Conservation (phyloP, 2,329 filamentous ascomycete genomes). For the Talaromyces sp. region DNA sequence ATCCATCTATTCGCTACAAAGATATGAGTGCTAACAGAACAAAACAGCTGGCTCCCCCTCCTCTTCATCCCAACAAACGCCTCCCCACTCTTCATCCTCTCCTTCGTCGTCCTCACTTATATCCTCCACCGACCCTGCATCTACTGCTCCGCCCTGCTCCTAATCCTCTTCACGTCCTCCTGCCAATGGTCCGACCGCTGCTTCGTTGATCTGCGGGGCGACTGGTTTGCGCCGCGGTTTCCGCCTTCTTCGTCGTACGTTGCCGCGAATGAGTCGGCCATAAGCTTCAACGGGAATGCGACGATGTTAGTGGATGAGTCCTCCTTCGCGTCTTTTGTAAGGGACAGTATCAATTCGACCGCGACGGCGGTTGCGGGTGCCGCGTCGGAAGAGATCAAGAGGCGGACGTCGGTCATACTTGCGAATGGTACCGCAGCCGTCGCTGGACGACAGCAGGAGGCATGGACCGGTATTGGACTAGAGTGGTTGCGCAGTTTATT, state of each 20-base stretch:
- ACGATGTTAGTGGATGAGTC: not conserved
- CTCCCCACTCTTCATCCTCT: conserved; percentile 78
- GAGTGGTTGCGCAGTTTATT: conserved; percentile 83
- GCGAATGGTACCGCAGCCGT: not conserved
- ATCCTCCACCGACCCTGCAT: conserved; percentile 94
- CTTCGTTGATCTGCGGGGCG: conserved; percentile 86
- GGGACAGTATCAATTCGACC: conserved; percentile 62
- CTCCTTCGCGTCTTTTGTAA: conserved; percentile 36
- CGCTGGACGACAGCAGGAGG: conserved; percentile 35
- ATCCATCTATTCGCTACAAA: not conserved
- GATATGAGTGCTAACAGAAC: not conserved
- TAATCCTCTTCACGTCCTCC: conserved; percentile 88
- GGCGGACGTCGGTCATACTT: conserved; percentile 27
- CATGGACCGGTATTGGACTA: conserved; percentile 73
- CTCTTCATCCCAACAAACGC: conserved; percentile 86
- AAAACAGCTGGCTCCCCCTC: conserved; percentile 71
- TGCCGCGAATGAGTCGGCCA: not conserved
- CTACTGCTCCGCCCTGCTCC: conserved; percentile 93
- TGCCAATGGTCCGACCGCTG: conserved; percentile 86
- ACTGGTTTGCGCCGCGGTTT: conserved; percentile 85
- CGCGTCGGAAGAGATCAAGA: conserved; percentile 59
- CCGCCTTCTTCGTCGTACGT: conserved; percentile 26
- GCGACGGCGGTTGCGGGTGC: conserved; percentile 64
- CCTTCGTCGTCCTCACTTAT: conserved; percentile 90
- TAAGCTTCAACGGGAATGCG: not conserved